Conservation (phyloP, 2,329 filamentous ascomycete genomes). For the Dothistroma pini region DNA sequence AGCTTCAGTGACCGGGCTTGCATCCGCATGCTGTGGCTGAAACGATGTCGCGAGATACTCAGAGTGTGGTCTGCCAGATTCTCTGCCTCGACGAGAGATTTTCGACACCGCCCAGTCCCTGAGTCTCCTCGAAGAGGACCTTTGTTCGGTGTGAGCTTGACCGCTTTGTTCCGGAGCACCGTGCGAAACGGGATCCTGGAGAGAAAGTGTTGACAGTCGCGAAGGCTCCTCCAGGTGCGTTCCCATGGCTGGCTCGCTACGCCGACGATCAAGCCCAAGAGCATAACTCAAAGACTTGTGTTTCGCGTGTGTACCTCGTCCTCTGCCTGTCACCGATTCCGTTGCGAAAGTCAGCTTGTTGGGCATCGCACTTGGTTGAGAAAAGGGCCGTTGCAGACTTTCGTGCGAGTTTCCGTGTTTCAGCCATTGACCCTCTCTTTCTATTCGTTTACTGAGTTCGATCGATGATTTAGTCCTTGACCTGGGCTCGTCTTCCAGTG, state of each 20-base stretch:
- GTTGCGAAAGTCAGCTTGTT: conserved; percentile 16
- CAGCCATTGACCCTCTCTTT: conserved; percentile 35
- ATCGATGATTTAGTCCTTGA: conserved; percentile 54
- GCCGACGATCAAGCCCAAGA: conserved; percentile 56
- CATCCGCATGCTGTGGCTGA: not conserved
- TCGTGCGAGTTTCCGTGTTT: conserved; percentile 23
- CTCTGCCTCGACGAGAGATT: conserved; percentile 46
- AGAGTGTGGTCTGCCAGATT: conserved; percentile 9
- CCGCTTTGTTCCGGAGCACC: not conserved
- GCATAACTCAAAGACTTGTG: conserved; percentile 63
- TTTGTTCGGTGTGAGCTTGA: conserved; percentile 17
- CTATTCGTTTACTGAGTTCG: conserved; percentile 27
- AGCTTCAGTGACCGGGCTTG: conserved; percentile 3
- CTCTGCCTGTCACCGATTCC: conserved; percentile 6
- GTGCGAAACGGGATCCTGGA: conserved; percentile 28
- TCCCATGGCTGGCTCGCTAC: conserved; percentile 38
- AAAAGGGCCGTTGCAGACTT: conserved; percentile 21
- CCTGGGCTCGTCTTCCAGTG: conserved; percentile 44
- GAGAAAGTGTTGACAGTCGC: conserved; percentile 31
- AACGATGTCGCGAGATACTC: conserved; percentile 8
- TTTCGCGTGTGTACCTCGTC: conserved; percentile 44
- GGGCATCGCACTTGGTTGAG: conserved; percentile 18
- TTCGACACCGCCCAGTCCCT: conserved; percentile 61
- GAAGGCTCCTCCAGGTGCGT: conserved; percentile 24
- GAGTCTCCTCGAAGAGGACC: conserved; percentile 59